A percentile compares a stretch with the other conserved stretches of the same genome.
Evolutionary conservation across 2,329 filamentous ascomycete genomes (phyloP).

Genomic region (Calycina herbarum): DNA sequence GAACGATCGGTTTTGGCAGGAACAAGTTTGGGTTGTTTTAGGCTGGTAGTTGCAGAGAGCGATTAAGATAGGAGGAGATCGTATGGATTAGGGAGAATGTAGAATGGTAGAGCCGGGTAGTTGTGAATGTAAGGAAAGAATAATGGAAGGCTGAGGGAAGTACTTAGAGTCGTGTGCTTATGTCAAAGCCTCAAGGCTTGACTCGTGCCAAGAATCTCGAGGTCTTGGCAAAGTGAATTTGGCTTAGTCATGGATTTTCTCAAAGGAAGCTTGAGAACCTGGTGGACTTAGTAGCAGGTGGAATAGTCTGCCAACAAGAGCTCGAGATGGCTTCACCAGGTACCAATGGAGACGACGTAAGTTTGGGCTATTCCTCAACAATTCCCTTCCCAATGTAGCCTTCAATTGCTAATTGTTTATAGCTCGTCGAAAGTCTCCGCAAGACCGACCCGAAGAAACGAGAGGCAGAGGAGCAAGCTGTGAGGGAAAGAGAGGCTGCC

Average conservation of each 20-base stretch:
- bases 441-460: slow-evolving; percentile 59
- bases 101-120: neutral
- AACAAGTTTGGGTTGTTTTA: neutral
- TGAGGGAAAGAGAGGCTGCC: slow-evolving; percentile 46
- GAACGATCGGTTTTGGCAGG: neutral
- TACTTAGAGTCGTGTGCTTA: neutral
- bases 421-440: slow-evolving; percentile 62
- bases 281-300: neutral
- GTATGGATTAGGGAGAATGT: neutral
- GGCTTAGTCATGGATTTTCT: no score
- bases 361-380: slow-evolving; percentile 20
- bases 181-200: neutral
- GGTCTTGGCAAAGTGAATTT: neutral
- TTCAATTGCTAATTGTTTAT: slow-evolving; percentile 27
- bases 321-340: slow-evolving; percentile 31
- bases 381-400: neutral
- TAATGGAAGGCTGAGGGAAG: neutral
- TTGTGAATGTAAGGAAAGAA: neutral
- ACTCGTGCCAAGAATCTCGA: neutral
- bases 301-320: neutral
- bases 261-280: no score
- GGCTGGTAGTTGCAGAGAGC: neutral
- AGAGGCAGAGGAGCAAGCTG: slow-evolving; percentile 58
- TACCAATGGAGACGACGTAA: slow-evolving; percentile 46
- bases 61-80: neutral